Evolutionary conservation across 768 basidiomycete genomes (phyloP).

Genomic region (Mycena indigotica): DNA sequence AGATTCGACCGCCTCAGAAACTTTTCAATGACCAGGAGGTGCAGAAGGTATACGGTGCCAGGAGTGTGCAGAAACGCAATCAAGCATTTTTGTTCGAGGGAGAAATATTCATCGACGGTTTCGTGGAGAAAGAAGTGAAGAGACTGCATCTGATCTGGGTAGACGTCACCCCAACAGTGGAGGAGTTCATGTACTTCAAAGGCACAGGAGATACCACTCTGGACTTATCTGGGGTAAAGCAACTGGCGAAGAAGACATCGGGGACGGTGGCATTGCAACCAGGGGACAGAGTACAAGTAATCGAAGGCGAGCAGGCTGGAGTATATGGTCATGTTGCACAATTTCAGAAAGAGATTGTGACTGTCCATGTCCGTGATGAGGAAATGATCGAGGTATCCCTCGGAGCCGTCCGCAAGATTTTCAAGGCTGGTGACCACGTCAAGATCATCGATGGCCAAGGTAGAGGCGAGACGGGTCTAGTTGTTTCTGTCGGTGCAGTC

Average conservation of each 20-base stretch:
- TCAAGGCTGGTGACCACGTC: constrained; percentile 97
- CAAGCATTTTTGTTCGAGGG: constrained; percentile 84
- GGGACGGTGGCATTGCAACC: constrained; percentile 92
- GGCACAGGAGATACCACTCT: constrained; percentile 78
- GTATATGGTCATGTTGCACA: constrained; percentile 91
- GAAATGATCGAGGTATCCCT: constrained; percentile 86
- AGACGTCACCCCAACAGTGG: constrained; percentile 91
- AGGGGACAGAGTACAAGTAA: constrained; percentile 96
- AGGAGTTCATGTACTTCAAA: constrained; percentile 92
- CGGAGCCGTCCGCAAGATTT: constrained; percentile 87
- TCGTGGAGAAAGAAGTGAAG: constrained; percentile 95
- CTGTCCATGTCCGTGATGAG: constrained; percentile 69
- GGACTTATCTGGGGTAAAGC: constrained; percentile 88
- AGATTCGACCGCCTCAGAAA: constrained; percentile 82
- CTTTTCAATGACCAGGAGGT: constrained; percentile 95
- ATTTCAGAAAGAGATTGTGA: constrained; percentile 83
- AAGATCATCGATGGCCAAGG: constrained; percentile 97
- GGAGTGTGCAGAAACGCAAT: constrained; percentile 72
- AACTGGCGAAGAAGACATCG: constrained; percentile 82
- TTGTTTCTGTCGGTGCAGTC: constrained; percentile 86
- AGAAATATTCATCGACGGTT: constrained; percentile 93
- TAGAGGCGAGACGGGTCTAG: constrained; percentile 92
- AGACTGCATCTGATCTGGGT: constrained; percentile 76
- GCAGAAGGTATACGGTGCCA: constrained; percentile 78
- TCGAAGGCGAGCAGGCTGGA: constrained; percentile 94